These are phyloP conservation scores for Talaromyces trachyspermus DNA, from an alignment of 495 filamentous ascomycete species.

Conservation along the genomic window DNA sequence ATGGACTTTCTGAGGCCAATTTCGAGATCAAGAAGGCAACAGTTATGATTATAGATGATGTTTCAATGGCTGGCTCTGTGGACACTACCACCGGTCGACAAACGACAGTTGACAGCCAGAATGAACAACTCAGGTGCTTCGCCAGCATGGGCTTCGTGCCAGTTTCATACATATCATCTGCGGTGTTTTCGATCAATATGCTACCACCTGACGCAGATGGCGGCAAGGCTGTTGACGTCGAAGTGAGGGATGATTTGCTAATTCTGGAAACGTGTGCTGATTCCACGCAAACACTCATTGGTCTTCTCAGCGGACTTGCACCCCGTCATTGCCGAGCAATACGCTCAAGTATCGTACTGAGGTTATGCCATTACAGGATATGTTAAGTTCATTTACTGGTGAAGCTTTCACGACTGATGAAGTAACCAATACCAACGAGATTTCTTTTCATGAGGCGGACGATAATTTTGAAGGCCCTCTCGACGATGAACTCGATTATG, in stretches of 20 bases:
- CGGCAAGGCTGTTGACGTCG: constrained; percentile 64
- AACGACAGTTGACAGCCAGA: constrained; percentile 39
- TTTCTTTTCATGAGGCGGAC: constrained; percentile 12
- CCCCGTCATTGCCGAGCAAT: constrained; percentile 77
- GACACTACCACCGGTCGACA: constrained; percentile 41
- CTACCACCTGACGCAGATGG: constrained; percentile 43
- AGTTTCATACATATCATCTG: constrained; percentile 76
- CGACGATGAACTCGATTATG: constrained; percentile 52
- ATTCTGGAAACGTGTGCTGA: constrained; percentile 94
- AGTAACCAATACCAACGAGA: constrained; percentile 10
- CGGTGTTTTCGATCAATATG: constrained; percentile 55
- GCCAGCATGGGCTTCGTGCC: constrained; percentile 71
- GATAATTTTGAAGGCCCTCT: constrained; percentile 20
- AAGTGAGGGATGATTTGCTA: constrained; percentile 75
- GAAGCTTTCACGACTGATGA: constrained; percentile 59
- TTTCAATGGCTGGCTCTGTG: constrained; percentile 39
- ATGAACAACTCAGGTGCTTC: constrained; percentile 57
- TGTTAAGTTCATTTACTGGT: constrained; percentile 83
- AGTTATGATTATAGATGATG: constrained; percentile 76
- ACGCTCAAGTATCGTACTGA: constrained; percentile 81
- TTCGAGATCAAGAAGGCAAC: constrained; percentile 71
- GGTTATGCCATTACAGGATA: constrained; percentile 74
- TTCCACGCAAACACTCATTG: constrained; percentile 88
- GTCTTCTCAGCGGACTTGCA: constrained; percentile 68
- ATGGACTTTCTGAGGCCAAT: constrained; percentile 49